Percentiles rank a stretch among this genome's conserved stretches.
phyloP scores from a whole-genome alignment of 768 basidiomycete genomes.

The Mycena vitilis region DNA sequence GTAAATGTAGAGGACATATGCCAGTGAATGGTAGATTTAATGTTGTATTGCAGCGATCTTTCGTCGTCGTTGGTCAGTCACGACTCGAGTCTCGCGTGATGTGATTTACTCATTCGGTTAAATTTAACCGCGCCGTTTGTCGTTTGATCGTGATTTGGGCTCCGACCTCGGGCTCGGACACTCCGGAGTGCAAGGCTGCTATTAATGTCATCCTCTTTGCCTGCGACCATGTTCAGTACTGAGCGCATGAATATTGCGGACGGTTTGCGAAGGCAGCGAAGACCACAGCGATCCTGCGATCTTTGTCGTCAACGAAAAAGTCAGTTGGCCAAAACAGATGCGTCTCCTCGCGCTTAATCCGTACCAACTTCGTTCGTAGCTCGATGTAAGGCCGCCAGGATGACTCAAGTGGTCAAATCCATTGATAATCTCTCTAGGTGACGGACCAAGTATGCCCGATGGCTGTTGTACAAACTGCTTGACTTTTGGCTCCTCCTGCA shows the following conservation, averaged over 20 bases:
- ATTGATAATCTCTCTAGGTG: constrained; percentile 11
- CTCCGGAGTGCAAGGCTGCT: no score
- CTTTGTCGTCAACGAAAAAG: constrained; percentile 20
- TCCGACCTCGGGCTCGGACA: no score
- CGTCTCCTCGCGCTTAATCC: no score
- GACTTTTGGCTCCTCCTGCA: constrained; percentile 24
- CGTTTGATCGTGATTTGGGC: no score
- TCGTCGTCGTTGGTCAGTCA: no score
- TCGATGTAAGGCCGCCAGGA: constrained; percentile 21
- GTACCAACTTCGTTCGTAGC: constrained; percentile 5
- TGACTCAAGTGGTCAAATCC: background rate
- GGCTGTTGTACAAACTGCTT: constrained; percentile 25
- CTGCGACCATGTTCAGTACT: constrained; percentile 15
- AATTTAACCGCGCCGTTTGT: no score
- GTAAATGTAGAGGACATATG: no score
- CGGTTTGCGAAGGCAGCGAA: background rate
- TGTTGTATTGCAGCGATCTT: no score
- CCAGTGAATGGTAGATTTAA: no score
- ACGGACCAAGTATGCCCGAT: constrained; percentile 18
- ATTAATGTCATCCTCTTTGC: no score
- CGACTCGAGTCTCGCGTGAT: no score
- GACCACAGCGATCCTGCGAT: constrained; percentile 10
- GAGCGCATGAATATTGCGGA: background rate
- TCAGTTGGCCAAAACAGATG: background rate
- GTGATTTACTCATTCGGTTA: no score